Base-by-base conservation (phyloP, 768 basidiomycete species). In the Mycena crocata region DNA sequence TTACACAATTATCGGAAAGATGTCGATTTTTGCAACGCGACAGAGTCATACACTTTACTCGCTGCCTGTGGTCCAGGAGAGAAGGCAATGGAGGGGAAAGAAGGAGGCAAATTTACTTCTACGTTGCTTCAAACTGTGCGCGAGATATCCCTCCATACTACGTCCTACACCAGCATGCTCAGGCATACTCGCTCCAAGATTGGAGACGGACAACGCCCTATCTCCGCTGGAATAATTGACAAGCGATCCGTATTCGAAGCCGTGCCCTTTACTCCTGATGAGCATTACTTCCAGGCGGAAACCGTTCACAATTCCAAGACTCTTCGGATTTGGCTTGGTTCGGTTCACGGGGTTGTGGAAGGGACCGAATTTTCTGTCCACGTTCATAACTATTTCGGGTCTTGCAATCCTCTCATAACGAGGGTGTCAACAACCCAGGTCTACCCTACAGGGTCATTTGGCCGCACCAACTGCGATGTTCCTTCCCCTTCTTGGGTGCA, bases 281-380 rank as follows among this genome's bases (percentile, higher is more conserved):
- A 75, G 24, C 77, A 77, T 34, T 86, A 85, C 63, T 81, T 88
- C 52, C 75, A 84, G 15, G 82, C 84, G 42, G 78, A 80, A 40
- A 73, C 81, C 24, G 75, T 82, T 49, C 76, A 76, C 31, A 78
- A 81, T n/a, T 71, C 69, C 12, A 70, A 71, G 10, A 69, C 73
- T 37, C 70, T 90, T 46, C 85, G 84, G 61, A 75, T 91, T 40
- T 84, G 84, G 35, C 82, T 86, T 26, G 91, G 91, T 10, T 81
- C 84, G 1, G 84, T 87, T 9, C 89, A 91, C 64, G 90, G 90
- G 2, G 79, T 92, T 23, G 82, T 84, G 24, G 83, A 85, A 64
- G 90, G 89, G 40, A 88, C 84, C 15, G 87, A 89, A 66, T 82
- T 92, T 62, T 84, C 83, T 35, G 45, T 92, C 24, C 89, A 92